A percentile compares a stretch with the other conserved stretches of the same genome.
These are phyloP conservation scores for Melastoma malabathricum DNA, from an alignment of 345 rosid species.

Conservation along the genomic window DNA sequence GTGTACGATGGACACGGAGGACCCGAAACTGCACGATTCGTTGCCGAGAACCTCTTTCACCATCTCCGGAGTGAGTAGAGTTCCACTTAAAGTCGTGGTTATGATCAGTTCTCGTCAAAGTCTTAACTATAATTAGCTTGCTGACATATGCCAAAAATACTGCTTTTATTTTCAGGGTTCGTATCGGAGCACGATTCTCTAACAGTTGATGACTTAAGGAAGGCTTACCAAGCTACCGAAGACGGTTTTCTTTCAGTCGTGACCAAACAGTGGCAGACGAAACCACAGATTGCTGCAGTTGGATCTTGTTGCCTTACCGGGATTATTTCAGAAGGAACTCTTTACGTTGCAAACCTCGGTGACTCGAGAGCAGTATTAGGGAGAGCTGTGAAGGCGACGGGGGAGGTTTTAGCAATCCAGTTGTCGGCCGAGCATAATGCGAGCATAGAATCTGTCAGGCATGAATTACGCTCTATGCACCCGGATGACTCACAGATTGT, in stretches of 20 bases:
- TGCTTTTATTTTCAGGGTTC: constrained; percentile 17
- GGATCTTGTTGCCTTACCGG: constrained; percentile 45
- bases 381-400: constrained; percentile 29
- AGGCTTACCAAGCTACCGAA: constrained; percentile 42
- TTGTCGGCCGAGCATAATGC: constrained; percentile 40
- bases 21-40: constrained; percentile 33
- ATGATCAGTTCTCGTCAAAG: no score
- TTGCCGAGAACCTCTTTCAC: constrained; percentile 34
- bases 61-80: constrained; percentile 28
- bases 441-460: constrained; percentile 34
- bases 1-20: constrained; percentile 45
- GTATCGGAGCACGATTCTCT: constrained; percentile 30
- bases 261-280: constrained; percentile 29
- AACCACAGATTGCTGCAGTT: constrained; percentile 42
- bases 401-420: constrained; percentile 39
- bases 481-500: constrained; percentile 39
- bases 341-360: constrained; percentile 36
- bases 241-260: constrained; percentile 36
- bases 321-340: constrained; percentile 28
- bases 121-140: not conserved
- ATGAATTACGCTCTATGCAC: constrained; percentile 25
- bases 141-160: not conserved
- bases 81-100: not conserved
- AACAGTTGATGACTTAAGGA: constrained; percentile 30
- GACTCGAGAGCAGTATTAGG: constrained; percentile 46